Evolutionary conservation across 192 early-diverging fungal species (phyloP), one percentile per base, ranked within the genome.

Genomic region (Backusella macrospora): DNA sequence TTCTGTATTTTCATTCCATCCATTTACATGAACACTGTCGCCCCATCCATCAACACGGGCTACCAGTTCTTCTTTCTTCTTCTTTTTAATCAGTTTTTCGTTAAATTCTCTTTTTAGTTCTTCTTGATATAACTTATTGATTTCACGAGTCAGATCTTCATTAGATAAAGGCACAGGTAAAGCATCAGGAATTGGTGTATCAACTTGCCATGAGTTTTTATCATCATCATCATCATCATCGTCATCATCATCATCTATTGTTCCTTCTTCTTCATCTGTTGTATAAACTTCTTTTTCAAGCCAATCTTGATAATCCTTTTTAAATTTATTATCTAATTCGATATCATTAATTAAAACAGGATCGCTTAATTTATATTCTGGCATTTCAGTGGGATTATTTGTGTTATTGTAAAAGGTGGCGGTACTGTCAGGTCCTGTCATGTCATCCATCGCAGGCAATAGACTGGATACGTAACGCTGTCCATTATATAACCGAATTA

Each of bases 221-320:
- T 29, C 39, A 26, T 73, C 16, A 9, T 37, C 37, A 12, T 52
- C 59, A 29, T 44, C 39, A 45, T 18, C 42, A 39, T 76, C 75
- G 12, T 47, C 62, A 23, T 47, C 44, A 13, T 49, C 48, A 43
- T 45, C 68, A 15, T 34, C 29, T 34, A 34, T 34, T 34, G 29
- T 34, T 34, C 18, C 47, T 7, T 64, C 68, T 5, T 76, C 74
- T 4, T 70, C 68, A 8, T 46, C 43, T 18, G 72, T 65, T 46
- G 68, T 48, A n/a, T 81, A 85, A 3, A 87, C 85, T 65, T 87
- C 86, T 5, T 83, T 80, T 46, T 87, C 83, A 6, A 88, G 78
- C 92, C 92, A 93, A 40, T 87, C 81, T 69, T 91, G 84, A 69
- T 91, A 93, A 49, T 91, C 87, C 29, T 84, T 77, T 68, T 83